phyloP scores from a whole-genome alignment of 106 monocot genomes.

The Phalaenopsis aphrodite region DNA sequence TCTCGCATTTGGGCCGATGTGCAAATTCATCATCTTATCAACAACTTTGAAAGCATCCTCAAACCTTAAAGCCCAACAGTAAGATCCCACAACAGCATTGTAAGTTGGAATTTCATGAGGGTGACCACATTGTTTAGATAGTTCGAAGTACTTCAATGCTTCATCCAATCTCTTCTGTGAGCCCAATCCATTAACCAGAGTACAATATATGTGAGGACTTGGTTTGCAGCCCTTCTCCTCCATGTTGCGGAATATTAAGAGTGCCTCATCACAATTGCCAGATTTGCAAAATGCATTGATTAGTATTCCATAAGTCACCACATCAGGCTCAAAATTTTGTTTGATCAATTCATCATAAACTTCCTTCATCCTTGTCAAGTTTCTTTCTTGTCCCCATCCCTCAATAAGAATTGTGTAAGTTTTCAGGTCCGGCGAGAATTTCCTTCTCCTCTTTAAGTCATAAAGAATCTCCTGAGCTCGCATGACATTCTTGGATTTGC shows the following conservation, averaged over 20 bases:
- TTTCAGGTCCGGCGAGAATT: slow-evolving; percentile 64
- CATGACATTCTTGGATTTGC: slow-evolving; percentile 69
- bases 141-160: slow-evolving; percentile 61
- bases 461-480: slow-evolving; percentile 51
- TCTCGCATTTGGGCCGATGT: slow-evolving; percentile 62
- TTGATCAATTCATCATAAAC: slow-evolving; percentile 61
- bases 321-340: slow-evolving; percentile 64
- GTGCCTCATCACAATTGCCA: slow-evolving; percentile 51
- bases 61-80: slow-evolving; percentile 48
- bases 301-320: slow-evolving; percentile 74
- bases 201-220: slow-evolving; percentile 75
- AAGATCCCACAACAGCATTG: slow-evolving; percentile 80
- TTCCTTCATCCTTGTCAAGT: slow-evolving; percentile 34
- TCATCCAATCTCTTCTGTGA: slow-evolving; percentile 65
- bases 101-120: slow-evolving; percentile 61
- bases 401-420: slow-evolving; percentile 83
- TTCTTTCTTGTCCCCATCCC: slow-evolving; percentile 60
- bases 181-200: slow-evolving; percentile 81
- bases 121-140: slow-evolving; percentile 43
- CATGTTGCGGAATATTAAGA: slow-evolving; percentile 61
- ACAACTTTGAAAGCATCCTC: slow-evolving; percentile 60
- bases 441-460: slow-evolving; percentile 48
- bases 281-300: slow-evolving; percentile 65
- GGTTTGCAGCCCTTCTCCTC: slow-evolving; percentile 39
- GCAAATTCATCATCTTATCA: slow-evolving; percentile 53